Evolutionary conservation across 176 grass and related monocot genomes (phyloP), one percentile per base, ranked within the genome.

Genomic region (Aegilops longissima): DNA sequence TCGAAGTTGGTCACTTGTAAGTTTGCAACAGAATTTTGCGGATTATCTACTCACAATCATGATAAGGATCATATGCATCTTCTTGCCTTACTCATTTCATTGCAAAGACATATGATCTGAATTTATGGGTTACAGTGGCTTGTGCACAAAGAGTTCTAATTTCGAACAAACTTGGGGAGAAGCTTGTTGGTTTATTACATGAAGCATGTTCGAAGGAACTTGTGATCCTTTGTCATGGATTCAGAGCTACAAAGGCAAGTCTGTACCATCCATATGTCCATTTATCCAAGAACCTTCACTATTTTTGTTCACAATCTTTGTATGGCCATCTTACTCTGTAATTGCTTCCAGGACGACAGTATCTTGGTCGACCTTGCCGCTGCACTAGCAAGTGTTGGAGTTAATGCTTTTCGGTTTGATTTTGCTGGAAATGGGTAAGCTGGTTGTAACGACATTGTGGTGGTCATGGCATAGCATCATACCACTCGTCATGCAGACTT

Each of bases 401-500:
- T 88, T 34, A 94, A 84, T 70, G 78, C 49, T 54, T 98, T 92
- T 86, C 93, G 90, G 20, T 92, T 98, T 88, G 96, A 98, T 94
- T 98, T 98, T 94, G 71, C 92, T 34, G 93, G 96, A 86, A 98
- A 98, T 80, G 96, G 96, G 93, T 98, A 94, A 87, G 85, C 49
- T 18, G 39, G 29, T 68, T 27, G 45, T 66, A 8, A 83, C 13
- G 14, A 73, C 27, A 18, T 61, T 68, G 21, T 51, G 25, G 68
- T 87, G 36, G 11, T 5, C 17, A 84, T 84, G 45, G 5, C 21
- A 30, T 75, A 86, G 21, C 40, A 27, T 61, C 3, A 35, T 74
- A 56, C 1, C 23, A 40, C 5, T 44, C 34, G 2, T 64, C 21
- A 51, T 77, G 1, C 0, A 27, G 33, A 80, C 2, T 80, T 70